Conservation (phyloP, 768 basidiomycete genomes). For the Cystofilobasidium macerans region DNA sequence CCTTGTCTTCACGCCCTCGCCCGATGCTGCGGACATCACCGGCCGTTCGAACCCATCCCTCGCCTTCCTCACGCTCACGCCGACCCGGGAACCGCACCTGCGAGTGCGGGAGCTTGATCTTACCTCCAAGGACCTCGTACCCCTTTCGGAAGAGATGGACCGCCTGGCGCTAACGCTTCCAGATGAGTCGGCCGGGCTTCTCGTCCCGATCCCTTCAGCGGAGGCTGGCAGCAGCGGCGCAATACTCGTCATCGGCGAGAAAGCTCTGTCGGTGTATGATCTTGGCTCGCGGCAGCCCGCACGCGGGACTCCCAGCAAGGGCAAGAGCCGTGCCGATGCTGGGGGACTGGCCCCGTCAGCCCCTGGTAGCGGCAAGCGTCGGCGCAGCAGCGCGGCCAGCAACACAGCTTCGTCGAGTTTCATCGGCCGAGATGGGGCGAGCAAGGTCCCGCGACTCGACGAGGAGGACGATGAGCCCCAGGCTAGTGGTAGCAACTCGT, state of each 20-base stretch:
- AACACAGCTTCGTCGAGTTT: no score
- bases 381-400: constrained; percentile 23
- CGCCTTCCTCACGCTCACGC: constrained; percentile 21
- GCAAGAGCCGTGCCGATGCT: neutral
- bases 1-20: constrained; percentile 11
- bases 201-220: constrained; percentile 9
- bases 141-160: neutral
- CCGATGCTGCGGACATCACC: neutral
- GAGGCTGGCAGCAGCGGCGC: constrained; percentile 14
- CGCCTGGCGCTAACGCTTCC: constrained; percentile 7
- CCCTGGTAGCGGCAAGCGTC: constrained; percentile 17
- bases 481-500: neutral
- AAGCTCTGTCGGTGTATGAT: constrained; percentile 21
- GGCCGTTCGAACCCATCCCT: constrained; percentile 23
- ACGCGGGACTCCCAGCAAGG: neutral
- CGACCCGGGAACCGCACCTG: constrained; percentile 5
- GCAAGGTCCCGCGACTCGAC: neutral
- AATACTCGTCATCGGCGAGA: constrained; percentile 34
- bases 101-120: constrained; percentile 7
- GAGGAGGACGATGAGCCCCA: constrained; percentile 14
- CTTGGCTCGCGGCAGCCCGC: neutral
- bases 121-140: constrained; percentile 9
- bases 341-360: neutral
- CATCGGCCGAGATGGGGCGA: neutral
- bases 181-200: constrained; percentile 1